phyloP scores from a whole-genome alignment of 495 filamentous ascomycete species.

The Pseudotulostoma volvatum region DNA sequence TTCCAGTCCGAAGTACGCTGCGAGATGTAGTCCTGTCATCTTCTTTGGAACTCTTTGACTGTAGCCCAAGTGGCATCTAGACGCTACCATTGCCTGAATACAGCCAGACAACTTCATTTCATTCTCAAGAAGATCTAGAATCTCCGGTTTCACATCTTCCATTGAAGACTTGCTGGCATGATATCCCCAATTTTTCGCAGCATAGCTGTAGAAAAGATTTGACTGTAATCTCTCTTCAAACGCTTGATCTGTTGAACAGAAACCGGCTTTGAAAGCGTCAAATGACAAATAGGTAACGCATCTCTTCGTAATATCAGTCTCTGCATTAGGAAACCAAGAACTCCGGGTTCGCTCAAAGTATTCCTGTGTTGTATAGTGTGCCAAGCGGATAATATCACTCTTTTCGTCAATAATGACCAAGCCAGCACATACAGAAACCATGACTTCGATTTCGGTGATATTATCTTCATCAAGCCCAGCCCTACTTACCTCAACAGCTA shows the following conservation, averaged over 20 bases:
- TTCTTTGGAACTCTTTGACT: too few relatives aligned
- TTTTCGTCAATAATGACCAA: constrained; percentile 6
- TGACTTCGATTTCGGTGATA: constrained; percentile 1
- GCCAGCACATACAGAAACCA: constrained; percentile 5
- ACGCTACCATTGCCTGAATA: too few relatives aligned
- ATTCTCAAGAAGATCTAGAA: not conserved
- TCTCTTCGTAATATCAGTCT: constrained; percentile 1
- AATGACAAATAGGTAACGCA: constrained; percentile 10
- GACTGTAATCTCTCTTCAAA: constrained; percentile 7
- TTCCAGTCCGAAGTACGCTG: too few relatives aligned
- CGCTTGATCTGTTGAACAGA: not conserved
- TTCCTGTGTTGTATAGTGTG: constrained; percentile 36
- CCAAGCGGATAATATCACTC: constrained; percentile 28
- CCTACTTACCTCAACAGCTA: constrained; percentile 5
- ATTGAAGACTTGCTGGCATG: constrained; percentile 4
- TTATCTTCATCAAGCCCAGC: constrained; percentile 2
- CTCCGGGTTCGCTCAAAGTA: constrained; percentile 22
- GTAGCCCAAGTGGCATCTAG: too few relatives aligned
- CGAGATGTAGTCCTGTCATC: too few relatives aligned
- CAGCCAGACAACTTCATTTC: not conserved
- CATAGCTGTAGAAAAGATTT: constrained; percentile 15
- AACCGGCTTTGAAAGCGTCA: constrained; percentile 4
- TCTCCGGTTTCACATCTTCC: not conserved
- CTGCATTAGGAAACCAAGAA: constrained; percentile 5
- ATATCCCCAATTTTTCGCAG: constrained; percentile 16